Percentiles rank a stretch among this genome's conserved stretches.
Evolutionary conservation across 2,329 filamentous ascomycete species (phyloP).

Genomic region (Clarireedia sp.): DNA sequence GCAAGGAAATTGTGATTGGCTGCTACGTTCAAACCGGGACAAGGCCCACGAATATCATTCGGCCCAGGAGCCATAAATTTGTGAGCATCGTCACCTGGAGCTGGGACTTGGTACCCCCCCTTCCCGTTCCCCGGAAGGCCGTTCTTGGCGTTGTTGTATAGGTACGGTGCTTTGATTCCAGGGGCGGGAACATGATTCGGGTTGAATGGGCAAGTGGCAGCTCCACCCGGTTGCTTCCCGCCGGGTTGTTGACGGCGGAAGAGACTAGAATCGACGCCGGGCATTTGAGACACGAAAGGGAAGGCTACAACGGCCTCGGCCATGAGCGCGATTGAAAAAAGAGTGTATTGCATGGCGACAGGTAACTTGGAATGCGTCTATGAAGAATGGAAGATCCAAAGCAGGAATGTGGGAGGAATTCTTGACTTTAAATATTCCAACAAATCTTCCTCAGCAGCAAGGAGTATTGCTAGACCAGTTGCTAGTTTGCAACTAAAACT

Average conservation of each 20-base stretch:
- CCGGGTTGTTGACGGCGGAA: constrained; percentile 16
- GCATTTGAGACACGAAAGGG: constrained; percentile 32
- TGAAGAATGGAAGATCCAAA: neutral
- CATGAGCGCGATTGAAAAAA: neutral
- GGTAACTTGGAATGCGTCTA: neutral
- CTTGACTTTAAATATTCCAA: too few relatives aligned
- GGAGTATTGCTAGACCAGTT: too few relatives aligned
- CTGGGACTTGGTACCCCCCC: constrained; percentile 38
- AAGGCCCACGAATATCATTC: constrained; percentile 18
- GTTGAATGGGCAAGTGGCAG: neutral
- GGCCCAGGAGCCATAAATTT: constrained; percentile 12
- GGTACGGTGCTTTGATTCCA: neutral
- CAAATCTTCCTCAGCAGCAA: too few relatives aligned
- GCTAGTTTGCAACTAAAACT: too few relatives aligned
- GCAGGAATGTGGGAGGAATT: too few relatives aligned
- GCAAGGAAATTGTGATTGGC: constrained; percentile 35
- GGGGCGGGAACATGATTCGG: neutral
- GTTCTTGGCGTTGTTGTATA: neutral
- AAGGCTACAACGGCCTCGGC: constrained; percentile 27
- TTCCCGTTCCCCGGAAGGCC: constrained; percentile 31
- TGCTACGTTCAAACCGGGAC: constrained; percentile 35
- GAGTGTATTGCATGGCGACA: neutral
- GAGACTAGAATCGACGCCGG: constrained; percentile 32
- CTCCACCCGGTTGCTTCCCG: neutral
- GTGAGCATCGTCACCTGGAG: constrained; percentile 26